Base-by-base conservation (phyloP, 2,329 filamentous ascomycete genomes). In the Coniochaeta prunicola region DNA sequence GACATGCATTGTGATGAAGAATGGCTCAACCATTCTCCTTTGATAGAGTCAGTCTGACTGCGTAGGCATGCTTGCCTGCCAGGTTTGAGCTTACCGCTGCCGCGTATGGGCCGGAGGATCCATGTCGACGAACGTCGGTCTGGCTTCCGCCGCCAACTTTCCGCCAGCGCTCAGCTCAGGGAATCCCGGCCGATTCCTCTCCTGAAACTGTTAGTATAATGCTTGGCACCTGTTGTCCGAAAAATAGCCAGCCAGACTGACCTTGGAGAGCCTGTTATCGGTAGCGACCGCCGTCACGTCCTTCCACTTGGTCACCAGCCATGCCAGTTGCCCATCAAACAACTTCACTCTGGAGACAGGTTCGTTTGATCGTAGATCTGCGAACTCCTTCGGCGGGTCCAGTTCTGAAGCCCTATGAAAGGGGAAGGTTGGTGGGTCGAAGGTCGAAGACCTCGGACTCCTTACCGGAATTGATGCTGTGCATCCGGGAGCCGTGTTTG, bases 81-180 rank as follows among this genome's bases (percentile, higher is more conserved):
- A 12, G n/a, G 12, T 57, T 12, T 21, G 34, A n/a, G 48, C 57
- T 58, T 64, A 72, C 73, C 76, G 72, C 59, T 80, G 76, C 15
- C 69, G 65, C 72, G 75, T 77, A 59, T 81, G 78, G 2, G 73
- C 71, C 0, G 78, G 78, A 4, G 75, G 65, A 60, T 80, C 77
- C 75, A 80, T 79, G 62, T 80, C 77, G 5, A 80, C 78, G 63
- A 80, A 80, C 0, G 77, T 80, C 1, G 78, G 75, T 58, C 74
- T 76, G 38, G 73, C 76, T 61, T 78, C 77, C n/a, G 73, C 77
- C 8, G 78, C 78, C 38, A 70, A 68, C 60, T 77, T 79, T 8
- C 77, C 78, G 13, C 77, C 75, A 10, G 74, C 71, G 57, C 68
- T 73, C 56, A 80, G 71, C 61, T 80, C 78, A 0, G 77, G 77